phyloP scores from a whole-genome alignment of 495 filamentous ascomycete species.

The Aspergillus taichungensis region DNA sequence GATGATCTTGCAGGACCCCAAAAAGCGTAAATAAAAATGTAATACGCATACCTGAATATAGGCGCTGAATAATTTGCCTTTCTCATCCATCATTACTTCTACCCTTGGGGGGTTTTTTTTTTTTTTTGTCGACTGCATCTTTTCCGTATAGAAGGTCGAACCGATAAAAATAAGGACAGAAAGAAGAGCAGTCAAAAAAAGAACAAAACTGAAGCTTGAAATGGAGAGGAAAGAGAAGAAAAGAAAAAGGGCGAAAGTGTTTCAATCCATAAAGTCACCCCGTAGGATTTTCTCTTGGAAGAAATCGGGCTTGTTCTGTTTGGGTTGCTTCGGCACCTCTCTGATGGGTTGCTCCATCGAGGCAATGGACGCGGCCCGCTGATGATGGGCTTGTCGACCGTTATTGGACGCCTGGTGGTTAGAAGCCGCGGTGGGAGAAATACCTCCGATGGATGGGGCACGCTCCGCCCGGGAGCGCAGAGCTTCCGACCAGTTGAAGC shows the following conservation, averaged over 20 bases:
- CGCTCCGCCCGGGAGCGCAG: conserved; percentile 83
- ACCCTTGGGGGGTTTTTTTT: too few relatives aligned
- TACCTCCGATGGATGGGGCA: conserved; percentile 49
- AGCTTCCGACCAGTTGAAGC: conserved; percentile 92
- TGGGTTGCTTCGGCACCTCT: conserved; percentile 59
- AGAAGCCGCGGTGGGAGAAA: conserved; percentile 32
- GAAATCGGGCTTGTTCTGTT: conserved; percentile 69
- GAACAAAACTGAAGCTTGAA: neutral
- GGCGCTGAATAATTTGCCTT: too few relatives aligned
- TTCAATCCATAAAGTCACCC: conserved; percentile 94
- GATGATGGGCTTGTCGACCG: conserved; percentile 29
- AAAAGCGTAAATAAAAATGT: too few relatives aligned
- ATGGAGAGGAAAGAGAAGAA: too few relatives aligned
- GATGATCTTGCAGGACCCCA: neutral
- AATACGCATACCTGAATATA: too few relatives aligned
- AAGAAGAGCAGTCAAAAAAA: neutral
- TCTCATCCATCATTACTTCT: too few relatives aligned
- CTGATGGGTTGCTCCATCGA: conserved; percentile 59
- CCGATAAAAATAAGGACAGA: neutral
- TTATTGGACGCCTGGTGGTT: conserved; percentile 12
- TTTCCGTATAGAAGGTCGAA: too few relatives aligned
- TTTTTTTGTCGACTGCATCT: too few relatives aligned
- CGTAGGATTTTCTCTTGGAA: conserved; percentile 95
- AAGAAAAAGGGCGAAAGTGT: neutral
- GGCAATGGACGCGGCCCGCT: conserved; percentile 54